Percentiles rank a stretch among this genome's conserved stretches.
Conservation (phyloP, 2,329 filamentous ascomycete species). For the Trichophaea hybrida region DNA sequence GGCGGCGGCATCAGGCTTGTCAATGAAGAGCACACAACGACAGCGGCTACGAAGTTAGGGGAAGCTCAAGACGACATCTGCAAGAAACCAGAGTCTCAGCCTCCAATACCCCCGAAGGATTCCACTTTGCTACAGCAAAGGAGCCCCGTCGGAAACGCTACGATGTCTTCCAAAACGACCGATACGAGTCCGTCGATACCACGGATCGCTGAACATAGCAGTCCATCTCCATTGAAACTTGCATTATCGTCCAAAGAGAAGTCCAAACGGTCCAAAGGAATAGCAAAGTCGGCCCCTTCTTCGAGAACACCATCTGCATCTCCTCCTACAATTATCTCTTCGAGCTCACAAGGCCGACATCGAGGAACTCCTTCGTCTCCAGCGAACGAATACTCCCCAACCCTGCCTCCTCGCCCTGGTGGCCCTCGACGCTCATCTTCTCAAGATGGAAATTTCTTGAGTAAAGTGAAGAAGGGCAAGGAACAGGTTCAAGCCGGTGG, state of each 20-base stretch:
- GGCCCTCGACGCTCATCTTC: constrained; percentile 20
- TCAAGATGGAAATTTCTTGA: constrained; percentile 21
- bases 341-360: background rate
- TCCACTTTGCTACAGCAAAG: background rate
- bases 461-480: constrained; percentile 20
- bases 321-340: background rate
- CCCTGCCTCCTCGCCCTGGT: constrained; percentile 12
- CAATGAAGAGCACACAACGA: background rate
- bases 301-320: background rate
- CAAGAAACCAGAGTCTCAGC: background rate
- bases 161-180: background rate
- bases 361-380: background rate
- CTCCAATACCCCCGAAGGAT: background rate
- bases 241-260: background rate
- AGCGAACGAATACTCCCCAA: background rate
- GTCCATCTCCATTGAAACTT: background rate
- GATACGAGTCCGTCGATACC: background rate
- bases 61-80: background rate
- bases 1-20: background rate
- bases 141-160: background rate
- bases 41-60: background rate
- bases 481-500: constrained; percentile 19
- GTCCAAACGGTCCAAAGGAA: background rate
- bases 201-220: background rate
- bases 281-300: background rate